Evolutionary conservation across 2,329 filamentous ascomycete genomes (phyloP), one percentile per base, ranked within the genome.

Genomic region (Ceratocystiopsis minuta): DNA sequence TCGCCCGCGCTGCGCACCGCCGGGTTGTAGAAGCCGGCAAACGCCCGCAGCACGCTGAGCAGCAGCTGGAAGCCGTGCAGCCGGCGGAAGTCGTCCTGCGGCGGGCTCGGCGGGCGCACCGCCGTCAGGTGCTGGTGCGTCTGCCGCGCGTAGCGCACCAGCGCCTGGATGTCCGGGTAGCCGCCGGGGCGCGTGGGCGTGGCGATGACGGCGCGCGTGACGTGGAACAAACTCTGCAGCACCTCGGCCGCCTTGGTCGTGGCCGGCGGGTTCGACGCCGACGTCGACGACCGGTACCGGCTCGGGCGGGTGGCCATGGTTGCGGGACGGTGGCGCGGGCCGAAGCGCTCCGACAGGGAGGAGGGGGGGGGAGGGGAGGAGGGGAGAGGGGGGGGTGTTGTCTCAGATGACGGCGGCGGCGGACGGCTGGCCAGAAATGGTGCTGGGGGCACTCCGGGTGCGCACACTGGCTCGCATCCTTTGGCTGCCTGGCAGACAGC

Each of bases 31-130:
- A 79, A 81, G 48, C 80, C 80, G 1, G 80, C 78, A 47, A 86
- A 75, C 42, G 73, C 69, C 44, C 77, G 70, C 17, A 92, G 62
- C 20, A 82, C 68, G 36, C 74, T 66, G 41, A 94, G 65, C 17
- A 93, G 61, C 36, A 70, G 68, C 51, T 84, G 74, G 57, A 93
- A 94, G 52, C 87, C 87, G 43, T 72, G 67, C 20, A 86, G 69
- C 54, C 83, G 75, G 49, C 87, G 75, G 56, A 95, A 94, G 51
- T 83, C 78, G 61, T 93, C 83, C 61, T 86, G 84, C 6, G 65
- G 62, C 4, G 65, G 57, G 45, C 62, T 62, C 3, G 66, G 63
- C 15, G 66, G 57, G 34, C 62, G 53, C 24, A 59, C 53, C 11
- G 68, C 65, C 36, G 68, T 62, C 24, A 76, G 57, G 47, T 73